Evolutionary conservation across 768 basidiomycete species (phyloP).

Genomic region (Auricularia sp.): DNA sequence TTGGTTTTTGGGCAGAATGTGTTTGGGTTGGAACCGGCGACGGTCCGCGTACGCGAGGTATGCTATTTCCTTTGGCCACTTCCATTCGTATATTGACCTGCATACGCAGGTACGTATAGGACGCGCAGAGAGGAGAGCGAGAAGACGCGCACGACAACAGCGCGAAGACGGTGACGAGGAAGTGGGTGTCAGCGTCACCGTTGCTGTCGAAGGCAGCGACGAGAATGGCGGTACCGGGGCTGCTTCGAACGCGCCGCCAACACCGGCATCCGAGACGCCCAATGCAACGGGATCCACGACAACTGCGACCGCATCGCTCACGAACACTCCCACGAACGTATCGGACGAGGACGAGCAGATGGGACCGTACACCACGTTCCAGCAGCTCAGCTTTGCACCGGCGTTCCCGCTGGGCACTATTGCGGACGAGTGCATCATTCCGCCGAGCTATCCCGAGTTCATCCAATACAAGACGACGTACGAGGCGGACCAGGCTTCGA

Average conservation of each 20-base stretch:
- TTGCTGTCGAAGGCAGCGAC: constrained; percentile 31
- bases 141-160: background rate
- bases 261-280: constrained; percentile 36
- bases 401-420: constrained; percentile 82
- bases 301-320: constrained; percentile 48
- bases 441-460: constrained; percentile 79
- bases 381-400: constrained; percentile 78
- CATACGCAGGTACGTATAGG: constrained; percentile 15
- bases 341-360: constrained; percentile 36
- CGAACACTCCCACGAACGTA: constrained; percentile 55
- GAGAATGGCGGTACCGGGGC: constrained; percentile 29
- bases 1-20: constrained; percentile 86
- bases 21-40: constrained; percentile 86
- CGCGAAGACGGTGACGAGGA: constrained; percentile 31
- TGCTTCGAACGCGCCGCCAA: constrained; percentile 25
- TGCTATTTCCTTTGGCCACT: background rate
- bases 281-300: constrained; percentile 24
- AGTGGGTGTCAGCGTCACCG: constrained; percentile 49
- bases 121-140: background rate
- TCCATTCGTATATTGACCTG: background rate
- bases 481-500: constrained; percentile 26
- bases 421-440: constrained; percentile 85
- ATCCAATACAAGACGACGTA: constrained; percentile 55
- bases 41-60: constrained; percentile 89
- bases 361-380: constrained; percentile 86